phyloP scores from a whole-genome alignment of 495 filamentous ascomycete genomes.

The Staphylotrichum tortipilum region DNA sequence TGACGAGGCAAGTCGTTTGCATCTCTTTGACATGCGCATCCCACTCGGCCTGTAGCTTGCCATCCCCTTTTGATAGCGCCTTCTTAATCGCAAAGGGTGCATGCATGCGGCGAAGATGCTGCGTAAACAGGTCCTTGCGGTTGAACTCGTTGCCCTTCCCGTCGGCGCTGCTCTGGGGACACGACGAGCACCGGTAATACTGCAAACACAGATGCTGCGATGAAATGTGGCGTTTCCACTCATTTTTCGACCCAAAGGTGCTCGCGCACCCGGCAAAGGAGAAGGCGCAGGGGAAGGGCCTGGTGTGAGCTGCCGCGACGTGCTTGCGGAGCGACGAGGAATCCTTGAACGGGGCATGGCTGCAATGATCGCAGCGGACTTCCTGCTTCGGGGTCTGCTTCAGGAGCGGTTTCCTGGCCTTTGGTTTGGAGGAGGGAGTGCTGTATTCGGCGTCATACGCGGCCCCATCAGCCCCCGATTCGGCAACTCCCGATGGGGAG shows the following conservation, averaged over 20 bases:
- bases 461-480: conserved; percentile 30
- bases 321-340: conserved; percentile 51
- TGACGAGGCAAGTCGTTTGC: conserved; percentile 60
- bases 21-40: conserved; percentile 50
- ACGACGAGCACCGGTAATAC: conserved; percentile 75
- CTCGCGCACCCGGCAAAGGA: conserved; percentile 73
- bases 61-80: conserved; percentile 40
- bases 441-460: conserved; percentile 31
- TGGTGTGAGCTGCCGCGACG: conserved; percentile 51
- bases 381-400: conserved; percentile 46
- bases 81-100: conserved; percentile 44
- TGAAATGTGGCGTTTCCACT: conserved; percentile 84
- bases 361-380: conserved; percentile 46
- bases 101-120: conserved; percentile 94
- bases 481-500: conserved; percentile 33
- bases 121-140: conserved; percentile 91
- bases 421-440: conserved; percentile 37
- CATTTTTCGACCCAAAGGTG: conserved; percentile 88
- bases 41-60: conserved; percentile 47
- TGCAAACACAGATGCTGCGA: conserved; percentile 81
- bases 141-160: conserved; percentile 60
- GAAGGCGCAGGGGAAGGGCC: conserved; percentile 80
- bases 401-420: conserved; percentile 39
- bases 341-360: conserved; percentile 50
- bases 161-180: conserved; percentile 52